phyloP scores from a whole-genome alignment of 2,329 filamentous ascomycete species.

The Calonectria leucothoes region DNA sequence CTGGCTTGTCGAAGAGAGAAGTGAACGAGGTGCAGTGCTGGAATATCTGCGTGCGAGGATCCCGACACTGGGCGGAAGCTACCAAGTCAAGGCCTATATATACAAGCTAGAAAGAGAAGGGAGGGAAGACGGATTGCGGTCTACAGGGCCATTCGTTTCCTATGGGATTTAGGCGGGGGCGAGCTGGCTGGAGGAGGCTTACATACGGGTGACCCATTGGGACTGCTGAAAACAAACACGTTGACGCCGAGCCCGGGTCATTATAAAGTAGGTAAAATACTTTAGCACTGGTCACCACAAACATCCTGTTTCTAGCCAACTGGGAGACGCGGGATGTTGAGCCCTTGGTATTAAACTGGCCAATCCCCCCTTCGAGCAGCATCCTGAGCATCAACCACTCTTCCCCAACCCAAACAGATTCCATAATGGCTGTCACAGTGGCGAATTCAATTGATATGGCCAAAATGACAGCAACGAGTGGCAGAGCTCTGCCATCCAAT shows the following conservation, averaged over 20 bases:
- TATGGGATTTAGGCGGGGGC: no score
- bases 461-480: not conserved
- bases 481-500: not conserved
- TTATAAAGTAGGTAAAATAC: no score
- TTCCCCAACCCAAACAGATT: not conserved
- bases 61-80: no score
- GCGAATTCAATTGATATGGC: not conserved
- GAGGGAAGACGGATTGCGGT: no score
- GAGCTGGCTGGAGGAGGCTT: no score
- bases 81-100: no score
- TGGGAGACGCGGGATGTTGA: not conserved
- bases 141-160: no score
- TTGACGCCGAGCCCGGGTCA: no score
- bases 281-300: no score
- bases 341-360: not conserved
- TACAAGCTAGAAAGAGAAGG: no score
- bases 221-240: no score
- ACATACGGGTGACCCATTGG: no score
- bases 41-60: not conserved
- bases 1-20: not conserved
- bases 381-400: not conserved
- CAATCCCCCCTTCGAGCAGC: not conserved
- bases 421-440: not conserved
- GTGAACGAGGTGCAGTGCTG: not conserved
- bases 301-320: not conserved